A percentile compares a stretch with the other conserved stretches of the same genome.
Evolutionary conservation across 2,329 filamentous ascomycete genomes (phyloP).

Genomic region (Metarhizium album): DNA sequence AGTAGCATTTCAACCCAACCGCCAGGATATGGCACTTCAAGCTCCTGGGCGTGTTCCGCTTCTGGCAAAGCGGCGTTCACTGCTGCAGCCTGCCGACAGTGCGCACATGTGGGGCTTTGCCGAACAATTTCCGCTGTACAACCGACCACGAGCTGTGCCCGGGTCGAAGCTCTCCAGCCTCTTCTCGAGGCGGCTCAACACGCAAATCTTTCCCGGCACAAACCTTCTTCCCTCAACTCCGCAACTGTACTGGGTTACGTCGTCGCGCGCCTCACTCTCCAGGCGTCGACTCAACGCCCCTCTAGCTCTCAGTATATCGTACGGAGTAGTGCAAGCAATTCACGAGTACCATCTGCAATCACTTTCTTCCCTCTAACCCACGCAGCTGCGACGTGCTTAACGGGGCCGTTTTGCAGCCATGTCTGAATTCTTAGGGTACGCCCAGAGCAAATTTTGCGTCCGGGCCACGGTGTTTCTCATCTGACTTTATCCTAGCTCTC

Average conservation of each 20-base stretch:
- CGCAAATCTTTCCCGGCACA: conserved; percentile 24
- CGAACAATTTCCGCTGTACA: conserved; percentile 10
- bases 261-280: conserved; percentile 1
- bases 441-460: conserved; percentile 4
- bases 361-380: conserved; percentile 12
- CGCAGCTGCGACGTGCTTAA: conserved; percentile 29
- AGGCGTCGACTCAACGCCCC: conserved; percentile 1
- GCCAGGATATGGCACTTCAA: no score
- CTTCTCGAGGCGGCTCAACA: conserved; percentile 12
- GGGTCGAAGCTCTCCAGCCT: conserved; percentile 20
- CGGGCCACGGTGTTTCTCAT: background rate
- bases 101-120: conserved; percentile 4
- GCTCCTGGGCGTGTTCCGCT: no score
- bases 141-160: conserved; percentile 12
- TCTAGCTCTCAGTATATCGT: background rate
- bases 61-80: no score
- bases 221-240: conserved; percentile 10
- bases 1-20: no score
- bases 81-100: no score
- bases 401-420: conserved; percentile 32
- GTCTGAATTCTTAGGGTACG: conserved; percentile 52
- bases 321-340: background rate
- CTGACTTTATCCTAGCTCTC: conserved; percentile 50
- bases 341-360: conserved; percentile 7
- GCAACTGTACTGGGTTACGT: background rate